Evolutionary conservation across 2,329 filamentous ascomycete genomes (phyloP), one percentile per base, ranked within the genome.

Genomic region (Fusarium globosum): DNA sequence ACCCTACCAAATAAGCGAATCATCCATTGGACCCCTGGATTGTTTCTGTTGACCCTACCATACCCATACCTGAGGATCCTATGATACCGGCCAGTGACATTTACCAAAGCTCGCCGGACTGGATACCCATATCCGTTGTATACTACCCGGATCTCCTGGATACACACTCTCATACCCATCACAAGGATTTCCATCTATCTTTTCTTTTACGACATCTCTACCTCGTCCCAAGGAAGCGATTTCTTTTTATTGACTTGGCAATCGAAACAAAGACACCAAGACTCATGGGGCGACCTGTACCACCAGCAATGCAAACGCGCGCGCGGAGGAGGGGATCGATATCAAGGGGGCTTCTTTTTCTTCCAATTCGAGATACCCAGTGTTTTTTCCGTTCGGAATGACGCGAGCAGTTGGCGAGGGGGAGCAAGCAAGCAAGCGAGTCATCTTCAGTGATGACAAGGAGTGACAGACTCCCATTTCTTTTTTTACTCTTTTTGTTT

Each of bases 1-100:
- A 87, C 78, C 90, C 90, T 45, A 87, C 86, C 76, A 82, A 85
- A 79, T 91, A 88, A 79, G 49, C 69, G 76, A 76, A 74, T 63
- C 48, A 52, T 57, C 65, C 63, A 71, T 62, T 65, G 73, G 78
- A 80, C 61, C 41, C 69, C 39, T 68, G 77, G 77, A 78, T 53
- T 48, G 63, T 65, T 71, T 76, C 66, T 72, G 64, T 63, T 71
- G 56, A 42, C 68, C 53, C 28, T 61, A 48, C 41, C 55, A 51
- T 65, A 73, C 23, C 68, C 70, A 72, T 69, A 68, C 61, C 72
- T 61, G 56, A 75, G 77, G 77, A 76, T 68, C 56, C 62, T 73
- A 67, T 71, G 70, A 71, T 30, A 55, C 65, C 62, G 69, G 71
- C 69, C 73, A 72, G 53, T 73, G 60, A 77, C 38, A 77, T 62